Base-by-base conservation (phyloP, 1,139 yeast species). In the Saccharomyces hybrid region DNA sequence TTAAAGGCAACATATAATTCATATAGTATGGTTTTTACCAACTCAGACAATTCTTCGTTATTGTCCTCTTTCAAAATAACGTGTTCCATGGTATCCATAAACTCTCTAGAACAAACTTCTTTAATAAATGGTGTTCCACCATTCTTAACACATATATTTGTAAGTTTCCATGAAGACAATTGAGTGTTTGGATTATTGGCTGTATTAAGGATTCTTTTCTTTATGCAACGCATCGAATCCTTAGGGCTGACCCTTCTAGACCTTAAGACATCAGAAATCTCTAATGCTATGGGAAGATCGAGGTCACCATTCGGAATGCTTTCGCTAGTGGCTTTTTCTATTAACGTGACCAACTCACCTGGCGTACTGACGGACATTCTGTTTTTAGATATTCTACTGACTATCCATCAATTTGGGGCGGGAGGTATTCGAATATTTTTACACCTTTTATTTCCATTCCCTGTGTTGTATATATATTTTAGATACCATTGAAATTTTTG, bases 261-360 rank as follows among this genome's bases (percentile, higher is more conserved):
- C 61, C 97, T 78, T 51, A 93, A 88, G 52, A 84, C 69, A 71
- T 93, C 99, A 54, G 97, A 88, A 56, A 93, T 81, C 68, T 93
- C 99, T 58, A 93, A 76, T 8, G 95, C 91, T 52, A 81, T 76
- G n/a, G 73, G 62, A 28, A 69, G 55, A 64, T 93, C 97, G 54
- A 88, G 78, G 64, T 90, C 97, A 2, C 98, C 99, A 65, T 87
- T 84, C 2, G 98, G 98, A 53, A 93, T 86, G 21, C 88, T 75
- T 69, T 89, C 97, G 34, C 93, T 85, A 0, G 98, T 90, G 12
- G 97, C 96, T 61, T 80, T 82, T 53, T 79, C 79, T 52, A 91
- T 81, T 63, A 84, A 81, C 55, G 75, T 78, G 59, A 87, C 95
- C 48, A 88, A 74, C 21, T 78, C 78, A 3, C 76, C 72, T 16